Percentiles rank a stretch among this genome's conserved stretches.
phyloP scores from a whole-genome alignment of 2,329 filamentous ascomycete species.

The Botryotinia narcissicola region DNA sequence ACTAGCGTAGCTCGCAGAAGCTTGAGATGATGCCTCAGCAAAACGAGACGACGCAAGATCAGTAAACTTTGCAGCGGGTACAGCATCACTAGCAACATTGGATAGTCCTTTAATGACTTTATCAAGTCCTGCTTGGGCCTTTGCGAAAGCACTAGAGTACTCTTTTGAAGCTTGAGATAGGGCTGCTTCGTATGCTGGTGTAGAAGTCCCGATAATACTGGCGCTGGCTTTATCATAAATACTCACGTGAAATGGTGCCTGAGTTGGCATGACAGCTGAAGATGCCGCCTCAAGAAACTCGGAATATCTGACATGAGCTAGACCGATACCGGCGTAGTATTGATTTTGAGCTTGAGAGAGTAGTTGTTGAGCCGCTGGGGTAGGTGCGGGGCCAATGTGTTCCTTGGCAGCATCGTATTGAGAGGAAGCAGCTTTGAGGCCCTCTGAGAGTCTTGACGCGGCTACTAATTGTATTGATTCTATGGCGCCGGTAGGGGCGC shows the following conservation, averaged over 20 bases:
- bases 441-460: slow-evolving; percentile 65
- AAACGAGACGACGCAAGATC: slow-evolving; percentile 47
- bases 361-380: slow-evolving; percentile 50
- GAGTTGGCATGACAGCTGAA: slow-evolving; percentile 62
- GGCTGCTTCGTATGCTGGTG: slow-evolving; percentile 28
- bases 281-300: slow-evolving; percentile 72
- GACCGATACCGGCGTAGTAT: slow-evolving; percentile 75
- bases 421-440: slow-evolving; percentile 66
- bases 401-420: slow-evolving; percentile 69
- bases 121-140: slow-evolving; percentile 8
- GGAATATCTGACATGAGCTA: slow-evolving; percentile 76
- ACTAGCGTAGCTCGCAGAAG: slow-evolving; percentile 49
- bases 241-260: slow-evolving; percentile 47
- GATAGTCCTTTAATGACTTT: slow-evolving; percentile 39
- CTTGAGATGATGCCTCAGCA: slow-evolving; percentile 44
- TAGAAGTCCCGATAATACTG: slow-evolving; percentile 32
- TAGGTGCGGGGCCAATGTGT: slow-evolving; percentile 59
- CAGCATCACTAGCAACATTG: slow-evolving; percentile 38
- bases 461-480: slow-evolving; percentile 65
- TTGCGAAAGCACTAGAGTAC: slow-evolving; percentile 30
- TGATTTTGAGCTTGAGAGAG: slow-evolving; percentile 60
- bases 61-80: slow-evolving; percentile 42
- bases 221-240: slow-evolving; percentile 31
- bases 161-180: slow-evolving; percentile 28
- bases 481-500: slow-evolving; percentile 51